Evolutionary conservation across 345 rosid genomes (phyloP).

Genomic region (Limnanthes douglasii): DNA sequence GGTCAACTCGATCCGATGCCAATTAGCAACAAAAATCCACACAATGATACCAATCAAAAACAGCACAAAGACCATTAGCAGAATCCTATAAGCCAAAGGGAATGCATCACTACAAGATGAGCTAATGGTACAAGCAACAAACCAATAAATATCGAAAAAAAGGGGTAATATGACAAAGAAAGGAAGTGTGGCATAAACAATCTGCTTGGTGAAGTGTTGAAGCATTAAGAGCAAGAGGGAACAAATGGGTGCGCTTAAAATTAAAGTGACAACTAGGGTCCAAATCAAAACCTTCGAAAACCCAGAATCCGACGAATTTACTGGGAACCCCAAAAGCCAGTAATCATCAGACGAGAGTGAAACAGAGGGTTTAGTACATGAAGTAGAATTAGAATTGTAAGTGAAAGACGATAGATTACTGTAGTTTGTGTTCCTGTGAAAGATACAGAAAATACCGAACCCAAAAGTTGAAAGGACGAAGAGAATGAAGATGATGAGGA

Average conservation of each 20-base stretch:
- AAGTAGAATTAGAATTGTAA: conserved; percentile 33
- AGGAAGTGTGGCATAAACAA: conserved; percentile 69
- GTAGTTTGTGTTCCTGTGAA: conserved; percentile 39
- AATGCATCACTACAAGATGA: conserved; percentile 52
- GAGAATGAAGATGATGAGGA: conserved; percentile 53
- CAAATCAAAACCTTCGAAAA: conserved; percentile 36
- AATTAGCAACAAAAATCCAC: conserved; percentile 71
- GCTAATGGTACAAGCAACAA: conserved; percentile 65
- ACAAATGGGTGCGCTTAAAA: conserved; percentile 63
- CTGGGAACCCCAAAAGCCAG: conserved; percentile 7
- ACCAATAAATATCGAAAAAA: conserved; percentile 79
- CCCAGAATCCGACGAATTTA: conserved; percentile 18
- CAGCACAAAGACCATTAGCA: conserved; percentile 54
- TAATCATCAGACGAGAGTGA: background rate
- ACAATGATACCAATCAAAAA: conserved; percentile 47
- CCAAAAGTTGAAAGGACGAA: conserved; percentile 48
- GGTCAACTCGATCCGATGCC: conserved; percentile 78
- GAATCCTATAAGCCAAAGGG: conserved; percentile 55
- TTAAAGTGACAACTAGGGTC: conserved; percentile 47
- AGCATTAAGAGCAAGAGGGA: conserved; percentile 50
- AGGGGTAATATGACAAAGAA: conserved; percentile 55
- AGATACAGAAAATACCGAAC: conserved; percentile 61
- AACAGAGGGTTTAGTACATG: conserved; percentile 33
- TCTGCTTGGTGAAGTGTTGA: conserved; percentile 69
- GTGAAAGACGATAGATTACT: conserved; percentile 32